Base-by-base conservation (phyloP, 768 basidiomycete species). In the Plicaturopsis crispa region DNA sequence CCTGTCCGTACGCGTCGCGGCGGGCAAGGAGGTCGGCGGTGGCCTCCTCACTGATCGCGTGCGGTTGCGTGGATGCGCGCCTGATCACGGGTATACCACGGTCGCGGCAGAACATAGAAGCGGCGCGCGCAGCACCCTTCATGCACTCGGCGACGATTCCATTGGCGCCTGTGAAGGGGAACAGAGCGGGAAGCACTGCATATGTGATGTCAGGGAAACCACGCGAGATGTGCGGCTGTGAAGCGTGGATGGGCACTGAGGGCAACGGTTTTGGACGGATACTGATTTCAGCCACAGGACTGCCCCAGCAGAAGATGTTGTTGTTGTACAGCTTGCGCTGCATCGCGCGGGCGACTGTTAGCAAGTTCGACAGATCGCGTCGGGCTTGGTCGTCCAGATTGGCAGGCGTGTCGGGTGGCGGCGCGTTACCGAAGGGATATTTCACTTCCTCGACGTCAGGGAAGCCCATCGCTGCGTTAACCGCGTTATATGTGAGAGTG, bases 121-220 rank as follows among this genome's bases (percentile, higher is more conserved):
- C 81, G 1, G 80, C 66, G 2, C 81, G 76, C 34, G 78, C 80
- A 0, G 88, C 90, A 13, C 81, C 51, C 51, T 90, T 84, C 82
- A 92, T 92, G 49, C 71, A 66, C 57, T 96, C 91, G 0, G 80
- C 66, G 8, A 99, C 78, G 37, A 89, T 50, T 33, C 55, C 48
- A 30, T 73, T 70, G 13, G 83, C 46, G 18, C 79, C 76, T 2
- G 30, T 24, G 13, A 63, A 63, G 3, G 38, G 3, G 12, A 47
- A 45, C 6, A 48, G 47, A 13, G 44, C 33, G 2, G 50, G 39
- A 0, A 30, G 41, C 2, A 84, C 70, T 2, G 42, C 45, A 51
- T 82, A 86, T 4, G 45, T 48, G 14, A 73, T 55, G 14, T 57
- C 46, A 6, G 68, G 85, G 57, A 74, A 81, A 17, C 70, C 85